Percentiles rank a stretch among this genome's conserved stretches.
Conservation (phyloP, 176 grass and related monocot genomes). For the Bonia amplexicaulis region DNA sequence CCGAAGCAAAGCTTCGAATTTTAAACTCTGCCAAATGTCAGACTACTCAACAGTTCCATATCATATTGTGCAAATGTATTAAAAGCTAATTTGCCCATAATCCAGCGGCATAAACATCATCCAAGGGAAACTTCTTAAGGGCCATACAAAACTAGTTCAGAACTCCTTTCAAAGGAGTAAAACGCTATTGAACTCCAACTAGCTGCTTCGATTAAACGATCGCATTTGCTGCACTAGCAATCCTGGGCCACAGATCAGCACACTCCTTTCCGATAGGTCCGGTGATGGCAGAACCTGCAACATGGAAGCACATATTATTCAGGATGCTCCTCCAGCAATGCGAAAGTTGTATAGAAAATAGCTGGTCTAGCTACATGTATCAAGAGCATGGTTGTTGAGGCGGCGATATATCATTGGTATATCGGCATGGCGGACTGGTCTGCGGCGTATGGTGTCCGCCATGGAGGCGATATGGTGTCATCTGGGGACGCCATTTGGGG, state of each 20-base stretch:
- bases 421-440: too few relatives aligned
- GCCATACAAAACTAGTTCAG: neutral
- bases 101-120: constrained; percentile 21
- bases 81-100: neutral
- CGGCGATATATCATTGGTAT: accelerated
- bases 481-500: too few relatives aligned
- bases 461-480: too few relatives aligned
- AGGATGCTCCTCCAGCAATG: neutral
- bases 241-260: constrained; percentile 87
- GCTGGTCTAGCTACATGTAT: neutral
- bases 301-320: neutral
- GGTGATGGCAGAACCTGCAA: constrained; percentile 78
- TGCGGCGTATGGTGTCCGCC: too few relatives aligned
- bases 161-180: neutral
- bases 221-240: constrained; percentile 79
- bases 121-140: neutral
- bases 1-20: neutral
- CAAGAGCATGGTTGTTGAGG: neutral
- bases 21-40: constrained; percentile 4
- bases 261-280: constrained; percentile 94
- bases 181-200: constrained; percentile 1
- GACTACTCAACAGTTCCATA: neutral
- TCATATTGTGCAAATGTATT: neutral
- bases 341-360: neutral
- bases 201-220: constrained; percentile 48